A percentile compares a stretch with the other conserved stretches of the same genome.
These are phyloP conservation scores for Irpex sp. DNA, from an alignment of 1,284 basidiomycete species.

Conservation along the genomic window DNA sequence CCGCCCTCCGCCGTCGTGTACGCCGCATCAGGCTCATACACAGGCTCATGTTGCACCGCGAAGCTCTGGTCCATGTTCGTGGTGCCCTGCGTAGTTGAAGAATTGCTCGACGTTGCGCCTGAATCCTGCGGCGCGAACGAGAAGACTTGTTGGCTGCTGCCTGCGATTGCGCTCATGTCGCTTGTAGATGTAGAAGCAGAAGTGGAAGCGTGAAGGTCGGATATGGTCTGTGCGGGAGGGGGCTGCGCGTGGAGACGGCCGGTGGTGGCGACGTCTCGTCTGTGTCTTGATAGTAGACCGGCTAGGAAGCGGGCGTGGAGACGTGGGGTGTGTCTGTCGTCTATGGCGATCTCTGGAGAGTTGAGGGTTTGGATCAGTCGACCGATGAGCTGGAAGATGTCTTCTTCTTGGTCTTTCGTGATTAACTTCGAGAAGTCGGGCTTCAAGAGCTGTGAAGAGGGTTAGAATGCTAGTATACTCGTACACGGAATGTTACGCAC, in stretches of 20 bases:
- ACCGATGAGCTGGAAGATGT: constrained; percentile 78
- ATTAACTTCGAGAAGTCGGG: constrained; percentile 77
- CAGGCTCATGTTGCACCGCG: constrained; percentile 20
- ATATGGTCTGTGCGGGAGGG: constrained; percentile 41
- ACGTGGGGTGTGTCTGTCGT: constrained; percentile 84
- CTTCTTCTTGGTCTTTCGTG: constrained; percentile 66
- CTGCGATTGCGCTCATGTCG: constrained; percentile 11
- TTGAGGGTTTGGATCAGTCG: constrained; percentile 78
- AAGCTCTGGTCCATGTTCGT: constrained; percentile 23
- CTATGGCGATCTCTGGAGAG: constrained; percentile 82
- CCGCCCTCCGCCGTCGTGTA: constrained; percentile 26
- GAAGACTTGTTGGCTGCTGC: constrained; percentile 15
- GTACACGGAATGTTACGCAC: constrained; percentile 41
- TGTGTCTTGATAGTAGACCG: constrained; percentile 71
- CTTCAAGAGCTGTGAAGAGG: constrained; percentile 63
- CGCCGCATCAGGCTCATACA: constrained; percentile 30
- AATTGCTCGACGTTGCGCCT: background rate
- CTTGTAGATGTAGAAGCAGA: no score
- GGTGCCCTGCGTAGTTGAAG: constrained; percentile 18
- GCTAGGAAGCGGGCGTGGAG: constrained; percentile 85
- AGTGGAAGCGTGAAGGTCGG: constrained; percentile 12
- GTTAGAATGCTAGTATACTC: background rate
- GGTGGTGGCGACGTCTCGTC: constrained; percentile 63
- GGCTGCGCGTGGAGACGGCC: constrained; percentile 51
- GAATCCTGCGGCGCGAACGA: background rate